phyloP scores from a whole-genome alignment of 2,329 filamentous ascomycete genomes.

The Cadophora luteo-olivacea region DNA sequence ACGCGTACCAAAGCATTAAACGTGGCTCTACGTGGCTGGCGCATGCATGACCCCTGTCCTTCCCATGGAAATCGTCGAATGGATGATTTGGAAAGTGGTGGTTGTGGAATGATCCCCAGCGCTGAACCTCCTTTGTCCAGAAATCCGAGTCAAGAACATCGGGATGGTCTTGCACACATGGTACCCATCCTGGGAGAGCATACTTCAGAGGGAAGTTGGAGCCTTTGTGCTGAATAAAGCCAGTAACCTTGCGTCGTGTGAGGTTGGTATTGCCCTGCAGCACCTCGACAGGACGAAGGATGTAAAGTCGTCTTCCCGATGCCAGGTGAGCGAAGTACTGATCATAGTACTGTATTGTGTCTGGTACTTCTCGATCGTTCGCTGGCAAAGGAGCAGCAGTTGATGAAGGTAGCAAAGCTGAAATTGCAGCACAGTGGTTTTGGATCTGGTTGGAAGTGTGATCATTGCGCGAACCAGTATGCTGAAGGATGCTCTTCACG shows the following conservation, averaged over 20 bases:
- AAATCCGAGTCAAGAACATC: slow-evolving; percentile 18
- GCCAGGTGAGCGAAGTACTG: slow-evolving; percentile 16
- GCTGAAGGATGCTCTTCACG: not conserved
- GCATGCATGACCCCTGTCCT: slow-evolving; percentile 4
- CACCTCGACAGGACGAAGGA: slow-evolving; percentile 17
- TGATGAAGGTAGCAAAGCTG: not conserved
- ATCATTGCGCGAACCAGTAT: not conserved
- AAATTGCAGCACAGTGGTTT: not conserved
- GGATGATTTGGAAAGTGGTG: not conserved
- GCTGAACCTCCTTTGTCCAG: slow-evolving; percentile 20
- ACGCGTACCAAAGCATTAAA: slow-evolving; percentile 24
- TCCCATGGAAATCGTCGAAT: slow-evolving; percentile 9
- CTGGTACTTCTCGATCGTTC: not conserved
- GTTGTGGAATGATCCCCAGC: slow-evolving; percentile 4
- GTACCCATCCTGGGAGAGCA: slow-evolving; percentile 16
- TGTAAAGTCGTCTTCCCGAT: not conserved
- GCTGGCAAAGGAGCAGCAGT: too few species aligned
- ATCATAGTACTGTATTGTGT: slow-evolving; percentile 16
- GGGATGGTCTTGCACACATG: slow-evolving; percentile 15
- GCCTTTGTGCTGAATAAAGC: slow-evolving; percentile 17
- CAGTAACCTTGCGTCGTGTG: slow-evolving; percentile 16
- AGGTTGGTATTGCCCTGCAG: slow-evolving; percentile 16
- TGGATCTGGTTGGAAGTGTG: not conserved
- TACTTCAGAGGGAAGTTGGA: slow-evolving; percentile 16
- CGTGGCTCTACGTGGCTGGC: slow-evolving; percentile 21